Evolutionary conservation across 805 yeast genomes (phyloP), one percentile per base, ranked within the genome.

Genomic region (Yarrowia divulgata): DNA sequence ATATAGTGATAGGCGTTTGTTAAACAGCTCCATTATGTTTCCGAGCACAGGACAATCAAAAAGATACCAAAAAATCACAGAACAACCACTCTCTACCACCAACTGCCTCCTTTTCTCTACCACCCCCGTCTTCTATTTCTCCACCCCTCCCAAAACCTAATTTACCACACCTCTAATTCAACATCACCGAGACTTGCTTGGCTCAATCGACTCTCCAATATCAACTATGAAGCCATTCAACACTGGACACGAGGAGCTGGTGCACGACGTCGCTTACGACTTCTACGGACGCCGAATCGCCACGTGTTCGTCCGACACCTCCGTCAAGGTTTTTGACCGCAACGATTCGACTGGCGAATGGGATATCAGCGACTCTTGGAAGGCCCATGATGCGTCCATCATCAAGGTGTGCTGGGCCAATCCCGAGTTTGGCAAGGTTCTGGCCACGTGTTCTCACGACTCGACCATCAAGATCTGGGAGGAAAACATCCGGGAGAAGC

Each of bases 281-380:
- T 94, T 90, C 79, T 94, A 94, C 76, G 98, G 99, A 1, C 87
- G 88, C 68, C 91, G 93, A 71, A 82, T 95, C 69, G 99, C 98
- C 1, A 94, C 98, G 0, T 93, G 97, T 70, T 91, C 97, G 4
- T 91, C 97, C 0, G 99, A 95, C 79, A 97, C 93, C 75, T 97
- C 91, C 75, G 85, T 95, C 71, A 91, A 92, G 75, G 93, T 95
- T 40, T 95, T 93, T 77, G 94, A 91, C 76, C 81, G 90, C 42
- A 35, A 73, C 64, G 69, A 64, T 34, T 64, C 52, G 3, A 67
- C 70, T n/a, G 69, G 63, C 42, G 69, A 85, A 85, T 95, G 98
- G 98, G 85, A 85, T 19, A 79, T 91, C 69, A 88, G 89, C 74
- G 98, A 94, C 78, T 88, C 90, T 60, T 95, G 97, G 96, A 90